Evolutionary conservation across 2,329 filamentous ascomycete species (phyloP), one percentile per base, ranked within the genome.

Genomic region (Monilinia vaccinii-corymbosi): DNA sequence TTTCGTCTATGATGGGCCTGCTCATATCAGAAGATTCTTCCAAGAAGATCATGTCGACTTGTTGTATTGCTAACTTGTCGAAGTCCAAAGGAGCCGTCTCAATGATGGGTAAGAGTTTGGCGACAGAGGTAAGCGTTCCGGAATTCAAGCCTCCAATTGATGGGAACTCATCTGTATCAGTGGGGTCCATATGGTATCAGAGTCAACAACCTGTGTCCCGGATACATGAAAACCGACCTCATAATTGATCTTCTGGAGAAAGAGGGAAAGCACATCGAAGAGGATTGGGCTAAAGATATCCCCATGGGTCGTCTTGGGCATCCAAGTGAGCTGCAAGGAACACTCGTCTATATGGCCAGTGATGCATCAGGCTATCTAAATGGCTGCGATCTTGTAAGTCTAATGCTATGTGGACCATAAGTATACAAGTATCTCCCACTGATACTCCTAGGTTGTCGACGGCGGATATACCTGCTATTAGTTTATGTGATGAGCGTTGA

Each of bases 191-290:
- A 83, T 69, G 81, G 80, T 31, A 87, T 88, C 58, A 77, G 85
- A 10, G 80, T 88, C 62, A 88, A 87, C 71, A 86, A 82, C 1
- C 75, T 88, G 49, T 86, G 82, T 49, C 84, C 85, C 0, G 84
- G 85, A 66, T 79, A 79, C 61, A 78, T 79, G 62, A 67, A 69
- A 42, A 73, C 72, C 1, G 68, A 73, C 31, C 62, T 73, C 16
- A 71, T 73, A 34, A 69, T 68, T 18, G 68, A 70, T 42, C 61
- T 73, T 14, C 56, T 72, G 46, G 67, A 69, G 13, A 71, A 73
- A 51, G 70, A 75, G 64, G 73, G 73, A 3, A 69, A 69, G 25
- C 69, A 75, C 46, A 70, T 75, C 11, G 69, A 73, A 55, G 68
- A 72, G 7, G 64, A 67, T 32, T 75, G 74, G 73, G 61, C 72